Evolutionary conservation across 2,329 filamentous ascomycete genomes (phyloP).

Genomic region (Rhinocladiella similis): DNA sequence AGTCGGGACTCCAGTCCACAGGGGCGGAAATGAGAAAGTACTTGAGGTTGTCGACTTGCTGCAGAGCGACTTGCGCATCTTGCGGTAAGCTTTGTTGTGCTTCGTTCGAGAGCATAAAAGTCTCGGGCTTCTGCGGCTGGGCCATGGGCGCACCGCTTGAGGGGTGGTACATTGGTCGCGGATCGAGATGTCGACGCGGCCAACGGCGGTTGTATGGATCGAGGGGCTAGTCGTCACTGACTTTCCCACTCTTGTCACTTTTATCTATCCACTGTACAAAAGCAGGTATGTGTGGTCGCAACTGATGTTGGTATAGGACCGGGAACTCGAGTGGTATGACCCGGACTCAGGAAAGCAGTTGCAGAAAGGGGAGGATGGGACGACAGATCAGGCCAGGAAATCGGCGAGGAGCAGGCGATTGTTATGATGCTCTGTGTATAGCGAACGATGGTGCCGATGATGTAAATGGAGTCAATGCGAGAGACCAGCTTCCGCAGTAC

Average conservation of each 20-base stretch:
- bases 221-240: constrained; percentile 21
- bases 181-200: constrained; percentile 27
- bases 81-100: constrained; percentile 94
- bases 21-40: constrained; percentile 99
- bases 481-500: constrained; percentile 30
- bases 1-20: constrained; percentile 94
- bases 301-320: not conserved
- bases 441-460: constrained; percentile 25
- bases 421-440: constrained; percentile 18
- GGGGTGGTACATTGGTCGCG: constrained; percentile 68
- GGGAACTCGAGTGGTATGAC: constrained; percentile 5
- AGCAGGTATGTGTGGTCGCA: not conserved
- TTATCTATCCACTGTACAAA: constrained; percentile 8
- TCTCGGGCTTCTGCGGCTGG: constrained; percentile 93
- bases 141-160: constrained; percentile 81
- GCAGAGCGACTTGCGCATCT: constrained; percentile 93
- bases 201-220: constrained; percentile 17
- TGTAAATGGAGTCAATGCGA: constrained; percentile 29
- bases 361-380: constrained; percentile 7
- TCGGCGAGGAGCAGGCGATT: constrained; percentile 10
- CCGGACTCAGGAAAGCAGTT: constrained; percentile 2
- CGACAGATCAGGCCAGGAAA: constrained; percentile 8
- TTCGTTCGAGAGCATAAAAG: constrained; percentile 96
- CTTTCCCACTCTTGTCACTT: constrained; percentile 12
- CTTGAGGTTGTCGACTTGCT: constrained; percentile 98